A percentile compares a stretch with the other conserved stretches of the same genome.
Conservation (phyloP, 768 basidiomycete species). For the Lactifluus pinguis region DNA sequence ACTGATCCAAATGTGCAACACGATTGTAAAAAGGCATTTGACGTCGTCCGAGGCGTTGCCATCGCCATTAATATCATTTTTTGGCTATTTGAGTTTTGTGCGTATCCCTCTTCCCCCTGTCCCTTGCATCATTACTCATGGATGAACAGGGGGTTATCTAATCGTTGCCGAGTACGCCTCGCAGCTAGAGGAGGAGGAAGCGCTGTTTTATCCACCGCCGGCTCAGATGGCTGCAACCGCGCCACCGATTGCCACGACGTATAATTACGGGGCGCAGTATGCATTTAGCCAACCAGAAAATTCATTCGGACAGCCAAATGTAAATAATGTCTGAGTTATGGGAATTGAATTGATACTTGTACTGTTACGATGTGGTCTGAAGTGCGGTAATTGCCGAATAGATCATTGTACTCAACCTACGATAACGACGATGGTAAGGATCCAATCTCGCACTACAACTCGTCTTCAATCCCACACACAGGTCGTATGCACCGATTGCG, state of each 20-base stretch:
- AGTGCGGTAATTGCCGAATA: neutral
- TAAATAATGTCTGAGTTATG: neutral
- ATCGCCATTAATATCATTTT: constrained; percentile 39
- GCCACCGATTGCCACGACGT: constrained; percentile 13
- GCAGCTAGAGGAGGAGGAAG: constrained; percentile 44
- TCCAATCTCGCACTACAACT: neutral
- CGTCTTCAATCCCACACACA: constrained; percentile 7
- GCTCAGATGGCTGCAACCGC: neutral
- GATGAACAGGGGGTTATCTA: constrained; percentile 38
- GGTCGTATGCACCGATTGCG: constrained; percentile 66
- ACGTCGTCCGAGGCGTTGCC: constrained; percentile 34
- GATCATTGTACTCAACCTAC: neutral
- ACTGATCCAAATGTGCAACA: constrained; percentile 27
- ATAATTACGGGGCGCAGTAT: constrained; percentile 9
- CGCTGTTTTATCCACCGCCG: constrained; percentile 10
- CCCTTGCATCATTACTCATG: neutral
- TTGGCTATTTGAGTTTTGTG: constrained; percentile 50
- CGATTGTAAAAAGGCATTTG: constrained; percentile 35
- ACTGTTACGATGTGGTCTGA: neutral
- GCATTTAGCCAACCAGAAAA: neutral
- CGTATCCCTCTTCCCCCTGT: constrained; percentile 21
- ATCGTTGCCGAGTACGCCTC: constrained; percentile 44
- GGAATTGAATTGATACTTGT: neutral
- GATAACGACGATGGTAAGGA: constrained; percentile 1
- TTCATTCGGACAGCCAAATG: neutral